Evolutionary conservation across 768 basidiomycete species (phyloP), one percentile per base, ranked within the genome.

Genomic region (Asterophora parasitica): DNA sequence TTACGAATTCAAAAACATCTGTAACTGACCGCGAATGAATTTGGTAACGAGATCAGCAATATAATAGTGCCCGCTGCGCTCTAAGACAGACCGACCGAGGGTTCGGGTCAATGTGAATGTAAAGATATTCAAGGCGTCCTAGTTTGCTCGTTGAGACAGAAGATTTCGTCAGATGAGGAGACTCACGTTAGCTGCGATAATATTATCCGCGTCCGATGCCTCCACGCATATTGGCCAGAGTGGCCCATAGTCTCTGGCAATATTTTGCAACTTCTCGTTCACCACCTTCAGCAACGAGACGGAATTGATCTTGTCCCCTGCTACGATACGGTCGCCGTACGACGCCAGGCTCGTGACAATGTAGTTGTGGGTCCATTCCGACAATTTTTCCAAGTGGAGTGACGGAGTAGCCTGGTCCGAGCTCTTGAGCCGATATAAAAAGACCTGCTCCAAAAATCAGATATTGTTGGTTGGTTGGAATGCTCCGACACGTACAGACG

Each of bases 281-380:
- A 56, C 51, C 42, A 85, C 62, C 47, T 75, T 75, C 27, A 94
- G 68, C 20, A 91, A 54, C 2, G 90, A 84, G 13, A 94, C 74
- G 0, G 91, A 92, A 60, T 79, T 81, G 20, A 94, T 77, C 7
- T 83, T 81, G 58, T 96, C 93, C 30, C 88, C 88, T n/a, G 82
- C 75, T 13, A 88, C 65, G 19, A 95, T 61, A 38, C 65, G 68
- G 50, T 81, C 65, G 2, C 70, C 75, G 39, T 74, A 75, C 3
- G 78, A 67, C 0, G 76, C 79, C 16, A 96, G 65, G 46, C 78
- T 82, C 4, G 78, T 81, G 23, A 93, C 80, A 48, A 88, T 51
- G 65, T 93, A 92, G 46, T 88, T 92, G 60, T 91, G 88, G 53
- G 86, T 82, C 85, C 90, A 93, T 32, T 77, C 70, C 0, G 77